A percentile compares a stretch with the other conserved stretches of the same genome.
Conservation (phyloP, 2,329 filamentous ascomycete genomes). For the Orbilia javanica region DNA sequence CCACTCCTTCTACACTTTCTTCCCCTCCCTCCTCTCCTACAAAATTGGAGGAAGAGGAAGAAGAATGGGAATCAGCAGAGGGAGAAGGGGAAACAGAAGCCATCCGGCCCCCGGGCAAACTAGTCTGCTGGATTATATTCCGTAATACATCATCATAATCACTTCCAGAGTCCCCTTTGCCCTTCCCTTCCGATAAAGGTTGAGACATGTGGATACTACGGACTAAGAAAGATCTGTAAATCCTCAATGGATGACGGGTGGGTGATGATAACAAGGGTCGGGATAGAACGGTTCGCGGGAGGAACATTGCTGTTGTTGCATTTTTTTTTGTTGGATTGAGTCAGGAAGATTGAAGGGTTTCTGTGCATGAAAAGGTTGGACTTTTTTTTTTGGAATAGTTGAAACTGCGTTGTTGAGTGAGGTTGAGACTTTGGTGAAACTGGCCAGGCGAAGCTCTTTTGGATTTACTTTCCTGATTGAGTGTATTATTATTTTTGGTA, state of each 20-base stretch:
- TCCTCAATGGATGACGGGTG: not conserved
- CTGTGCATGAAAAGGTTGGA: not conserved
- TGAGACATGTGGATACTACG: not conserved
- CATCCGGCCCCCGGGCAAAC: not conserved
- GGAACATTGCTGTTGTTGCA: not conserved
- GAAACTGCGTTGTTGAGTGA: conserved; percentile 1
- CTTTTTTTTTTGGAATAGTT: conserved; percentile 11
- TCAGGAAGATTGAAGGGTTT: not conserved
- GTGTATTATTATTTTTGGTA: too few relatives aligned
- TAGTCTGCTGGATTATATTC: not conserved
- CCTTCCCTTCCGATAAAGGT: not conserved
- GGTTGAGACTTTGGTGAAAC: conserved; percentile 2
- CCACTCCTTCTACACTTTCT: not conserved
- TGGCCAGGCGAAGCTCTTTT: not conserved
- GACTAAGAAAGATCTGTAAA: not conserved
- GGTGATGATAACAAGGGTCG: not conserved
- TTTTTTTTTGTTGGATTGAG: not conserved
- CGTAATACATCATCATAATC: not conserved
- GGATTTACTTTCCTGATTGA: not conserved
- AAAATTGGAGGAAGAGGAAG: not conserved
- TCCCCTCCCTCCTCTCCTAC: not conserved
- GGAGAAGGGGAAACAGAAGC: too few relatives aligned
- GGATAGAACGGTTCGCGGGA: not conserved
- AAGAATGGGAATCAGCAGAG: too few relatives aligned
- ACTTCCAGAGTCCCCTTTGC: not conserved